Base-by-base conservation (phyloP, 78 protist genomes). In the Guillardia theta region DNA sequence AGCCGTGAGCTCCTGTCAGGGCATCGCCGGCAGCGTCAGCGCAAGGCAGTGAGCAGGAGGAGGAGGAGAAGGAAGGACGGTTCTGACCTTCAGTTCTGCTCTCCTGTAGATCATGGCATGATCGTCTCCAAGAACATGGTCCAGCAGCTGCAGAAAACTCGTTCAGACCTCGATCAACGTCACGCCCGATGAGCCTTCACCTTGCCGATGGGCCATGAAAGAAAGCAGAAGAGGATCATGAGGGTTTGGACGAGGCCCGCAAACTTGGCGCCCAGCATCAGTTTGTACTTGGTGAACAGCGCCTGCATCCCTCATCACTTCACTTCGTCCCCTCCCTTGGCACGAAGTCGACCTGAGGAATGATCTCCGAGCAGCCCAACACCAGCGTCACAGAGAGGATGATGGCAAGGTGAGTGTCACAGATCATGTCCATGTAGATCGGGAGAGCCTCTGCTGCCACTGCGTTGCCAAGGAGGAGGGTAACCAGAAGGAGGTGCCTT, bases 401-500 rank as follows among this genome's bases (percentile, higher is more conserved):
- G 54, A 80, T 44, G 4, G 90, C 90, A 0, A 80, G 45, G 47
- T 43, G 12, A 43, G 47, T 24, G 10, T 10, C 47, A 24, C 10
- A 22, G 47, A 70, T 36, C 87, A 37, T 70, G 10, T 80, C 90
- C 15, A 80, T 46, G 37, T 45, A 80, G 8, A 80, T 39, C 15
- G 90, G 90, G 36, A 80, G 50, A 2, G 90, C 50, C 90, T 80
- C 90, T 53, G 45, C 45, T 22, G 90, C 90, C 0, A 53, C 6
- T 3, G 90, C 90, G 50, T 80, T 80, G 43, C 90, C 46, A 1
- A 80, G 44, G 62, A 80, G 50, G 43, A 80, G 90, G 43, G 90
- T 80, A 33, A 80, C 90, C 27, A 80, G 53, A 5, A 80, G 90
- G 45, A 80, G 90, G 27, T 80, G 90, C 44, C 87, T 70, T 37